phyloP scores from a whole-genome alignment of 352 stramenopile species.

The Globisporangium emineosum region DNA sequence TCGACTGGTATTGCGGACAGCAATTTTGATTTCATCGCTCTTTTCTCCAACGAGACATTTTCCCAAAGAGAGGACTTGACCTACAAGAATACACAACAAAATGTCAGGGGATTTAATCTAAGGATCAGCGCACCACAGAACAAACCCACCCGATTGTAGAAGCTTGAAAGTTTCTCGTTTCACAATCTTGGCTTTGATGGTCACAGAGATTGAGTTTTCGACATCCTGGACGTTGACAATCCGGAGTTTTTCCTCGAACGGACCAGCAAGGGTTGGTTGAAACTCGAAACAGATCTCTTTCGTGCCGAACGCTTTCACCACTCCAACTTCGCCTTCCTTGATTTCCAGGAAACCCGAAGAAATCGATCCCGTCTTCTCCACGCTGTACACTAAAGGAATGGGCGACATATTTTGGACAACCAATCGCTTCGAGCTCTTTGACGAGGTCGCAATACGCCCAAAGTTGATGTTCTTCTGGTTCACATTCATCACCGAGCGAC shows the following conservation, averaged over 20 bases:
- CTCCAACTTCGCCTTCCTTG: slow-evolving; percentile 82
- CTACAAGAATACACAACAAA: slow-evolving; percentile 19
- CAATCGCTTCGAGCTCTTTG: slow-evolving; percentile 83
- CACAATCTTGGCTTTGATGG: slow-evolving; percentile 88
- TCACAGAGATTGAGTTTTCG: slow-evolving; percentile 84
- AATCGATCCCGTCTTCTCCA: slow-evolving; percentile 90
- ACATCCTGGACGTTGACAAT: slow-evolving; percentile 89
- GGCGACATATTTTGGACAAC: slow-evolving; percentile 87
- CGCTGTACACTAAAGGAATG: slow-evolving; percentile 80
- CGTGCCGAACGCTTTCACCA: slow-evolving; percentile 85
- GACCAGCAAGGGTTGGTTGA: slow-evolving; percentile 76
- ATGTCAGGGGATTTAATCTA: background rate
- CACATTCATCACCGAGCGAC: slow-evolving; percentile 85
- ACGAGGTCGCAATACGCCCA: slow-evolving; percentile 79
- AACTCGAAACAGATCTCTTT: slow-evolving; percentile 91
- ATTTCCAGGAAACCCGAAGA: slow-evolving; percentile 88
- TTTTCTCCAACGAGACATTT: slow-evolving; percentile 84
- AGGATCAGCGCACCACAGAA: background rate
- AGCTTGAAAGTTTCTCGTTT: slow-evolving; percentile 90
- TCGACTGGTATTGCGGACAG: slow-evolving; percentile 82
- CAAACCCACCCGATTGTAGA: slow-evolving; percentile 73
- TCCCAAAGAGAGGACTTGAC: slow-evolving; percentile 78
- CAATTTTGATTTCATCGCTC: slow-evolving; percentile 83
- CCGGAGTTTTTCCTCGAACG: slow-evolving; percentile 88
- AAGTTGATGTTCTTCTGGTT: slow-evolving; percentile 94